These are phyloP conservation scores for Fusarium sp. DNA, from an alignment of 2,329 filamentous ascomycete genomes.

Conservation along the genomic window DNA sequence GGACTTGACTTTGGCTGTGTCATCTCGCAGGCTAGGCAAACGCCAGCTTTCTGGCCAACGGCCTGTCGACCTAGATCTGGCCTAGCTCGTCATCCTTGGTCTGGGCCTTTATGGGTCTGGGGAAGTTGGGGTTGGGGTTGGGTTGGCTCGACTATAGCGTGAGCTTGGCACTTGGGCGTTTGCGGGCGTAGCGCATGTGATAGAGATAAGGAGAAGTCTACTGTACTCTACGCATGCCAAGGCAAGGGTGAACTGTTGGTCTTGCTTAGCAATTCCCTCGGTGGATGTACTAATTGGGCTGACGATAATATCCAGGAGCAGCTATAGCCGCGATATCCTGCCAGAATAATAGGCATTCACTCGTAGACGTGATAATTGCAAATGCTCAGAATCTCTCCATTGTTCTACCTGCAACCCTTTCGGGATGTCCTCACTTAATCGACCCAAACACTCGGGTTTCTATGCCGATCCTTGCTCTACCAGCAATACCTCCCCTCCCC, in stretches of 20 bases:
- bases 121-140: conserved; percentile 8
- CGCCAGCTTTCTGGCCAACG: background rate
- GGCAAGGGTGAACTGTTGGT: background rate
- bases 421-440: background rate
- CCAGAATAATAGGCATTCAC: too few species aligned
- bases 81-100: conserved; percentile 5
- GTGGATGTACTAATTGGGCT: background rate
- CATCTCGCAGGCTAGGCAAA: conserved; percentile 2
- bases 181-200: conserved; percentile 21
- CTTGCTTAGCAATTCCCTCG: background rate
- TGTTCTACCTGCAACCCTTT: background rate
- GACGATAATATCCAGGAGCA: background rate
- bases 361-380: too few species aligned
- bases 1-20: background rate
- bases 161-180: conserved; percentile 2
- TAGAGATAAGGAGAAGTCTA: conserved; percentile 7
- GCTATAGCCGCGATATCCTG: background rate
- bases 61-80: background rate
- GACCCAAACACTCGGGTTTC: conserved; percentile 2
- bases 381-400: too few species aligned
- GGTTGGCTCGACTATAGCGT: background rate
- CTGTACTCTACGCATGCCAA: background rate
- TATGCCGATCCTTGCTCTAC: conserved; percentile 16
- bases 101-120: background rate
- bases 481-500: background rate